A percentile compares a stretch with the other conserved stretches of the same genome.
phyloP scores from a whole-genome alignment of 148 eudicot species.

The Talinum fruticosum region DNA sequence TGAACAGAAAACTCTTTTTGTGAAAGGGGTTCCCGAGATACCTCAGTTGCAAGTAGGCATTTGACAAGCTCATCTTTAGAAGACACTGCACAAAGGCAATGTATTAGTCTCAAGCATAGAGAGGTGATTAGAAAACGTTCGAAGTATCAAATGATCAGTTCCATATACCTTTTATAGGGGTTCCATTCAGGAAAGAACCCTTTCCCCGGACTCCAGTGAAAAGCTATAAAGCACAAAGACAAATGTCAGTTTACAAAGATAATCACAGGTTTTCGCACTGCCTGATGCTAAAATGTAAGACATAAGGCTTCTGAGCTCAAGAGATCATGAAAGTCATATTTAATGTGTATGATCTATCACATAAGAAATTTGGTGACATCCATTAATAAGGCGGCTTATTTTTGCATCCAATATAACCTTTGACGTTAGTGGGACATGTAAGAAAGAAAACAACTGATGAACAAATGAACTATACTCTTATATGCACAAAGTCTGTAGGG shows the following conservation, averaged over 20 bases:
- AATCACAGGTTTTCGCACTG: background rate
- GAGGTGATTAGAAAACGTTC: background rate
- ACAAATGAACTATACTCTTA: background rate
- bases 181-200: constrained; percentile 91
- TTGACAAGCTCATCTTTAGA: constrained; percentile 75
- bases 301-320: background rate
- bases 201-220: constrained; percentile 75
- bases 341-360: background rate
- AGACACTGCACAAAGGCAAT: constrained; percentile 61
- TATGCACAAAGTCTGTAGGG: background rate
- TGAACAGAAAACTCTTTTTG: background rate
- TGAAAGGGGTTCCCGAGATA: constrained; percentile 22
- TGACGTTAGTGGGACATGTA: constrained; percentile 1
- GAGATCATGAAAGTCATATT: background rate
- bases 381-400: background rate
- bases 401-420: background rate
- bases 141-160: background rate
- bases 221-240: constrained; percentile 42
- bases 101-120: constrained; percentile 8
- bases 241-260: constrained; percentile 3
- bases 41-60: constrained; percentile 81
- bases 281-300: background rate
- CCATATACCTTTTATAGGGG: constrained; percentile 70
- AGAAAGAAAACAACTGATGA: background rate
- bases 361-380: background rate